phyloP scores from a whole-genome alignment of 768 basidiomycete genomes.

The Leccinellum luteum region DNA sequence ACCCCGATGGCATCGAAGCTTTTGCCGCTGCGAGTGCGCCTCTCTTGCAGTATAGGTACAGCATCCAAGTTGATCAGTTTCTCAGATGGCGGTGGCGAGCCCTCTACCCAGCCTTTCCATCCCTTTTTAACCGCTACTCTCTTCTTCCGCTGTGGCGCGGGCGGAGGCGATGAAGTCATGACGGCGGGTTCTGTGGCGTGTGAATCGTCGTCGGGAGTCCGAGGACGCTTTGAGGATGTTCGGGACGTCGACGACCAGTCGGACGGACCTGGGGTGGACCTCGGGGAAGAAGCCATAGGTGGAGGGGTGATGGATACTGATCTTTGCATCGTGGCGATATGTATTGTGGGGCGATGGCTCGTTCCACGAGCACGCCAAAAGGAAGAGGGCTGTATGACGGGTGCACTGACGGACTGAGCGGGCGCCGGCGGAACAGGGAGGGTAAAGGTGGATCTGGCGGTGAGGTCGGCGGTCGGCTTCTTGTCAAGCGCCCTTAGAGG shows the following conservation, averaged over 20 bases:
- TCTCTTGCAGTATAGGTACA: conserved; percentile 66
- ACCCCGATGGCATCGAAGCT: conserved; percentile 79
- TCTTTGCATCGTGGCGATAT: conserved; percentile 66
- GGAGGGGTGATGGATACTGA: conserved; percentile 76
- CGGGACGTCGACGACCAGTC: conserved; percentile 70
- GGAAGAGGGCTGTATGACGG: conserved; percentile 40
- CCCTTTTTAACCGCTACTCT: conserved; percentile 68
- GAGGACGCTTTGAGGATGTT: conserved; percentile 78
- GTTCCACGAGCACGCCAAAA: conserved; percentile 61
- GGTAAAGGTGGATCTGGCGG: conserved; percentile 15
- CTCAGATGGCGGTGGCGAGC: conserved; percentile 74
- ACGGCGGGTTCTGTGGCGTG: conserved; percentile 30
- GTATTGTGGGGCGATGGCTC: conserved; percentile 53
- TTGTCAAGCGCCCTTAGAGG: conserved; percentile 36
- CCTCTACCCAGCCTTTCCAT: conserved; percentile 92
- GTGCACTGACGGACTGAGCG: conserved; percentile 28
- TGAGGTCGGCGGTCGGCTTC: conserved; percentile 19
- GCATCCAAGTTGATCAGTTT: conserved; percentile 81
- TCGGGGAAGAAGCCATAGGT: conserved; percentile 61
- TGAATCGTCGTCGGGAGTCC: conserved; percentile 66
- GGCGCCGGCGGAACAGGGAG: conserved; percentile 14
- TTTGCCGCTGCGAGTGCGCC: conserved; percentile 81
- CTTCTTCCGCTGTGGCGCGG: conserved; percentile 50
- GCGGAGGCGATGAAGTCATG: conserved; percentile 20
- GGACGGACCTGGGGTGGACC: conserved; percentile 74